Conservation (phyloP, 2,329 filamentous ascomycete species). For the Aspergillus pseudoglaucus region DNA sequence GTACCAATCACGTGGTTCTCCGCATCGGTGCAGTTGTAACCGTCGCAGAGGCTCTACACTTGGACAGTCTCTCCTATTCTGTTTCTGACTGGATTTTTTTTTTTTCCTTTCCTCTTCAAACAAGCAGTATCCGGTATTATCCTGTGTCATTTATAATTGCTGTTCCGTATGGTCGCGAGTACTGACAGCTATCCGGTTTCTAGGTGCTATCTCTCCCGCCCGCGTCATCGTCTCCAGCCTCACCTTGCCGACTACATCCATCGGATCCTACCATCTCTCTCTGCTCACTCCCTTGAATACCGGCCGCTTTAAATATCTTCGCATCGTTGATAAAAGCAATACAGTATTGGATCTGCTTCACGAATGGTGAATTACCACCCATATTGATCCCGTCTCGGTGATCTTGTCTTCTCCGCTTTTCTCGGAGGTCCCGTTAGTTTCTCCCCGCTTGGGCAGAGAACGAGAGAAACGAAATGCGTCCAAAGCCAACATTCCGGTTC, state of each 20-base stretch:
- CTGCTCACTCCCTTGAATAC: not conserved
- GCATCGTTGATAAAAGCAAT: no score
- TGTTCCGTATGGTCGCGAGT: conserved; percentile 2
- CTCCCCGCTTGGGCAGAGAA: conserved; percentile 4
- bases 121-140: no score
- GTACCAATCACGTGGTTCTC: conserved; percentile 4
- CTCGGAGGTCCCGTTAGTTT: not conserved
- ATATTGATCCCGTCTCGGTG: not conserved
- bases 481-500: conserved; percentile 15
- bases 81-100: not conserved
- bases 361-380: not conserved
- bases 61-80: not conserved
- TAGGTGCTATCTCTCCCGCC: conserved; percentile 11
- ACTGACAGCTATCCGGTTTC: not conserved
- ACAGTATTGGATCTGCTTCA: not conserved
- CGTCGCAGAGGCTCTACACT: not conserved
- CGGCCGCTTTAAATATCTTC: no score
- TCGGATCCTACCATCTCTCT: not conserved
- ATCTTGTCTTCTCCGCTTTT: conserved; percentile 2
- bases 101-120: not conserved
- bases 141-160: not conserved
- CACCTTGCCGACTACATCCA: conserved; percentile 2
- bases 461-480: conserved; percentile 20
- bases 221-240: conserved; percentile 17
- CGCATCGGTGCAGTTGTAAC: conserved; percentile 8